phyloP scores from a whole-genome alignment of 805 yeast species.

The Schizosaccharomyces pombe region DNA sequence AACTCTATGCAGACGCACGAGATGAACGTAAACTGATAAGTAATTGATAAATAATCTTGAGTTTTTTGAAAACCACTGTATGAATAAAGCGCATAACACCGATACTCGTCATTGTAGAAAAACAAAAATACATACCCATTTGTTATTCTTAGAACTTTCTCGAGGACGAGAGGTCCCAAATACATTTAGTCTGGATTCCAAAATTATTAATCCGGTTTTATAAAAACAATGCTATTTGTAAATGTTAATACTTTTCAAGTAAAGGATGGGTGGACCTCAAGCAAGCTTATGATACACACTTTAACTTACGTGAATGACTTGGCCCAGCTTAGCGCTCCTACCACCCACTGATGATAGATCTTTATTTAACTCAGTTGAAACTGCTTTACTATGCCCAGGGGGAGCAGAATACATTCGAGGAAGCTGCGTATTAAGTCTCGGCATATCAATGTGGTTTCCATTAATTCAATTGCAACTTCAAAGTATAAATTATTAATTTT shows the following conservation, averaged over 20 bases:
- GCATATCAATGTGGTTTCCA: not conserved
- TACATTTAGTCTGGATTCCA: slow-evolving; percentile 14
- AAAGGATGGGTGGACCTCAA: too few species aligned
- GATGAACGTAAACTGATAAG: too few species aligned
- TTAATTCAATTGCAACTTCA: not conserved
- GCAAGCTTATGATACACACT: too few species aligned
- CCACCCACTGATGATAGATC: not conserved
- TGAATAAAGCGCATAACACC: too few species aligned
- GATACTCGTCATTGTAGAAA: too few species aligned
- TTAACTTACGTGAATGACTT: slow-evolving; percentile 9
- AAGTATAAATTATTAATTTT: too few species aligned
- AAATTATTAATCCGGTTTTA: slow-evolving; percentile 18
- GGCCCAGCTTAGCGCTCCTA: slow-evolving; percentile 6
- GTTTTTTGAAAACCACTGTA: too few species aligned
- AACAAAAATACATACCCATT: not conserved
- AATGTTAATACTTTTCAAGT: not conserved
- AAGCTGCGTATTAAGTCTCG: not conserved
- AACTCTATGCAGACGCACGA: too few species aligned
- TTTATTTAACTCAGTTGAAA: not conserved
- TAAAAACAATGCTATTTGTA: slow-evolving; percentile 17
- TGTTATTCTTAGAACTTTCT: slow-evolving; percentile 7
- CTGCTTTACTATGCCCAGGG: not conserved
- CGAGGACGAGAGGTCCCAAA: slow-evolving; percentile 10
- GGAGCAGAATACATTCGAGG: not conserved
- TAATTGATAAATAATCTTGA: too few species aligned